Conservation (phyloP, 495 filamentous ascomycete species). For the Neurospora pannonica region DNA sequence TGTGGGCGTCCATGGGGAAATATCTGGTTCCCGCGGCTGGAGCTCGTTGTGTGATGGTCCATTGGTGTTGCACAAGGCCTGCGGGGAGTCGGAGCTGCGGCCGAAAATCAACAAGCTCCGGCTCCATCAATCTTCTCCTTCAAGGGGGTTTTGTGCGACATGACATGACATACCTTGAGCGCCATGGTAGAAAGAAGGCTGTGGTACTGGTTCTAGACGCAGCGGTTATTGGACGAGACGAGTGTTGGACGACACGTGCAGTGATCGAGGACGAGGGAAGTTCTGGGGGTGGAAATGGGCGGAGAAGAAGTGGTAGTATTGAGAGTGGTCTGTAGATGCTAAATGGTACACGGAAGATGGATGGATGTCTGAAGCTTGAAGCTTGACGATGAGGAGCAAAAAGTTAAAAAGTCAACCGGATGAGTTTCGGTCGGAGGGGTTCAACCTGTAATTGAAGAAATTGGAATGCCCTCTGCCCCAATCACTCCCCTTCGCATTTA, state of each 20-base stretch:
- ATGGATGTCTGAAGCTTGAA: background rate
- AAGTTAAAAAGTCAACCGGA: background rate
- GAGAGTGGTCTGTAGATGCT: background rate
- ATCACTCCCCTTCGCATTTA: background rate
- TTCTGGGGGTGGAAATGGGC: background rate
- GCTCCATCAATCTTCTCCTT: background rate
- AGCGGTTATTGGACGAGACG: background rate
- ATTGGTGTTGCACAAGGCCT: background rate
- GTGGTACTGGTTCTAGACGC: background rate
- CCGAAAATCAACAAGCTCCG: background rate
- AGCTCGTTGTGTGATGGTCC: background rate
- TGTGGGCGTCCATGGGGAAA: background rate
- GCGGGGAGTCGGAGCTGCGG: background rate
- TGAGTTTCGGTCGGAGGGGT: background rate
- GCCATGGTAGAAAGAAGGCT: constrained; percentile 25
- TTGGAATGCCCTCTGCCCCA: background rate
- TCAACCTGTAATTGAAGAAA: background rate
- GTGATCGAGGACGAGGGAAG: background rate
- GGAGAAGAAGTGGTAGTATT: background rate
- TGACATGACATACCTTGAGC: constrained; percentile 32
- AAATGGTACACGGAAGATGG: background rate
- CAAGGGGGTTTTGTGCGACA: background rate
- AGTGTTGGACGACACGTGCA: background rate
- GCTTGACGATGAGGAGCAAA: background rate
- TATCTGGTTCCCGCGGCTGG: background rate